These are phyloP conservation scores for Ganoderma sinense DNA, from an alignment of 1,284 basidiomycete genomes.

Conservation along the genomic window DNA sequence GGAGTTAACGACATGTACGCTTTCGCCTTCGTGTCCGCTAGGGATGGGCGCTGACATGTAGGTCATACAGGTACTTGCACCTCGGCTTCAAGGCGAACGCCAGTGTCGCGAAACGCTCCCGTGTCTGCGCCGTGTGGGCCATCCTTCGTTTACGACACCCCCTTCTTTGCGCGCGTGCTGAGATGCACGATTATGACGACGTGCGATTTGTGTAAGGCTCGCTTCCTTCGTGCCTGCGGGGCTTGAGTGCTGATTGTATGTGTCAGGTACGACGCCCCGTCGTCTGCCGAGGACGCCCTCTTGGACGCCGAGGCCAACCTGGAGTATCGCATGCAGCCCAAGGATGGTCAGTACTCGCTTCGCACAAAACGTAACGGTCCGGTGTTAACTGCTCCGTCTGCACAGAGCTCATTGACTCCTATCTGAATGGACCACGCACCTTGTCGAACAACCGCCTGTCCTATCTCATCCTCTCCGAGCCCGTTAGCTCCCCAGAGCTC, in stretches of 20 bases:
- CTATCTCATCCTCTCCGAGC: conserved; percentile 68
- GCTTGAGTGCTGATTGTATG: conserved; percentile 1
- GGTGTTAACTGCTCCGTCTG: neutral
- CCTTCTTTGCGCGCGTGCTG: conserved; percentile 65
- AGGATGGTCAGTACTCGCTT: conserved; percentile 53
- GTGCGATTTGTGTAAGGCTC: conserved; percentile 66
- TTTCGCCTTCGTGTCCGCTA: neutral
- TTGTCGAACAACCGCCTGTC: conserved; percentile 76
- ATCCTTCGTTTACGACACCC: conserved; percentile 73
- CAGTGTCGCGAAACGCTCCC: conserved; percentile 48
- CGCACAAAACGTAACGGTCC: neutral
- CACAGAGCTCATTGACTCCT: conserved; percentile 67
- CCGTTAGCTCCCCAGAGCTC: conserved; percentile 23
- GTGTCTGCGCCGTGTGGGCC: conserved; percentile 72
- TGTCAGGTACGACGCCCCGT: conserved; percentile 57
- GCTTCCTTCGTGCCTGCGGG: conserved; percentile 6
- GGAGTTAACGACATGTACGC: conserved; percentile 85
- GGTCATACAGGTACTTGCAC: conserved; percentile 69
- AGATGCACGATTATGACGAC: conserved; percentile 69
- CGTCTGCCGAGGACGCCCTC: conserved; percentile 53
- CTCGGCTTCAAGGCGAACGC: conserved; percentile 64
- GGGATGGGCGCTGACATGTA: conserved; percentile 6
- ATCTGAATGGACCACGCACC: conserved; percentile 78
- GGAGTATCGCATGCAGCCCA: conserved; percentile 56
- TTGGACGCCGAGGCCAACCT: conserved; percentile 56